phyloP scores from a whole-genome alignment of 345 rosid species.

The Hypericum androsaemum region DNA sequence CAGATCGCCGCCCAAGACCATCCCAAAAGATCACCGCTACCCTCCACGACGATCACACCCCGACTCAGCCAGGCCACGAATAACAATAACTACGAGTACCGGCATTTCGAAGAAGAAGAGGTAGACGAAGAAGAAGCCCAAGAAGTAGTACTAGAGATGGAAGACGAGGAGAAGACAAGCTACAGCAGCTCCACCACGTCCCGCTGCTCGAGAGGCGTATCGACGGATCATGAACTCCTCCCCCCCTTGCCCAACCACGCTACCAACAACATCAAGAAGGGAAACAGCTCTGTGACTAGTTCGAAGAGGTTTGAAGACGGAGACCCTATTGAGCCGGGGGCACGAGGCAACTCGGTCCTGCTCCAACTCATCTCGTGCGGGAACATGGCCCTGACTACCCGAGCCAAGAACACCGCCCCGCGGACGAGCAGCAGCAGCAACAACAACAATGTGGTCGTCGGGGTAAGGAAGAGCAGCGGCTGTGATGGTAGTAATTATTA shows the following conservation, averaged over 20 bases:
- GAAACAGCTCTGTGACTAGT: background rate
- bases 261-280: slow-evolving; percentile 3
- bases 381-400: slow-evolving; percentile 31
- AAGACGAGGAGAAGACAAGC: slow-evolving; percentile 70
- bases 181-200: slow-evolving; percentile 81
- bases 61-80: slow-evolving; percentile 19
- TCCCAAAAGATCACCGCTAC: slow-evolving; percentile 26
- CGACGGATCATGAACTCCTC: slow-evolving; percentile 45
- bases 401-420: slow-evolving; percentile 22
- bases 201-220: slow-evolving; percentile 69
- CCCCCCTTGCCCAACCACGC: slow-evolving; percentile 14
- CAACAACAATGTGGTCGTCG: background rate
- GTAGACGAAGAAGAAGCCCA: slow-evolving; percentile 39
- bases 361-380: slow-evolving; percentile 75
- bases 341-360: slow-evolving; percentile 47
- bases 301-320: slow-evolving; percentile 40
- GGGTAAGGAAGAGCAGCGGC: slow-evolving; percentile 10
- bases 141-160: slow-evolving; percentile 29
- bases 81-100: slow-evolving; percentile 11
- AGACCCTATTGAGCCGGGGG: slow-evolving; percentile 26
- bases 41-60: slow-evolving; percentile 11
- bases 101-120: slow-evolving; percentile 24
- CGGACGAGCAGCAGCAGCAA: slow-evolving; percentile 3
- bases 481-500: background rate
- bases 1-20: slow-evolving; percentile 15